A percentile compares a stretch with the other conserved stretches of the same genome.
Evolutionary conservation across 139 green algal species (phyloP).

Genomic region (Picochlorum sp.): DNA sequence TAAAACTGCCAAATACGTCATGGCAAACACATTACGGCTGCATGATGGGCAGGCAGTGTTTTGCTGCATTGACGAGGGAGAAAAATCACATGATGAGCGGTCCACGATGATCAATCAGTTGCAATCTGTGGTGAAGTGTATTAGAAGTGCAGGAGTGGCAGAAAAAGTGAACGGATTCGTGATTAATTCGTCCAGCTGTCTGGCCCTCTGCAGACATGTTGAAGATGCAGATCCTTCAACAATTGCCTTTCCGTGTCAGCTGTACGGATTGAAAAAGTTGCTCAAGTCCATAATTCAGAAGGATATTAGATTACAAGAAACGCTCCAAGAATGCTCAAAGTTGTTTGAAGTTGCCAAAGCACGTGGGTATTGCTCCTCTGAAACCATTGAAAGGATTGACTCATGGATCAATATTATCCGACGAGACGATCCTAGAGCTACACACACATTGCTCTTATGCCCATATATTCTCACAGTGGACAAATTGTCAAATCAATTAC

Average conservation of each 20-base stretch:
- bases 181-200: neutral
- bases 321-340: neutral
- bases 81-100: no score
- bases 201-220: neutral
- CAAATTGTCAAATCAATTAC: neutral
- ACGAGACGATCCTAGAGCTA: no score
- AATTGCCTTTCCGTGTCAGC: neutral
- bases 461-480: no score
- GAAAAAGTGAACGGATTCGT: neutral
- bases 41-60: neutral
- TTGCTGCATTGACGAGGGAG: neutral
- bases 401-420: no score
- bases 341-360: neutral
- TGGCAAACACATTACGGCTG: neutral
- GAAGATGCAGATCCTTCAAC: neutral
- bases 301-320: neutral
- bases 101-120: no score
- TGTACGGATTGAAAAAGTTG: neutral
- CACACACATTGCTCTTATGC: no score
- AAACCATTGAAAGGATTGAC: no score
- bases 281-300: neutral
- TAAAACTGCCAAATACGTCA: neutral
- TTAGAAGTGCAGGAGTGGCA: no score
- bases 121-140: no score
- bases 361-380: no score